A percentile compares a stretch with the other conserved stretches of the same genome.
Evolutionary conservation across 1,139 yeast genomes (phyloP).

Genomic region (Yamadazyma buinensis): DNA sequence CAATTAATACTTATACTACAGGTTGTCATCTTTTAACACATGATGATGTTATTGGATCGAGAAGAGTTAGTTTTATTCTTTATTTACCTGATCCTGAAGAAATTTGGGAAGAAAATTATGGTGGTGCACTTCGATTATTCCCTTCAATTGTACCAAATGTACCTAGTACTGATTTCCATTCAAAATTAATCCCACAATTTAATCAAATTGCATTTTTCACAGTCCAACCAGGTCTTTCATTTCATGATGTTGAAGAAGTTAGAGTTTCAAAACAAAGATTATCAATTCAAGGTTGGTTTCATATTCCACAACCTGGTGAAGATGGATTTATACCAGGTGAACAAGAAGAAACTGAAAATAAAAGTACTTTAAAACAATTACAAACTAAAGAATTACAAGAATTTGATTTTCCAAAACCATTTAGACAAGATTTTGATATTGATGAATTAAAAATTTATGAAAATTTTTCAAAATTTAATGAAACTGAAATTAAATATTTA

Average conservation of each 20-base stretch:
- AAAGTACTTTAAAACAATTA: conserved; percentile 75
- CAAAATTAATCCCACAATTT: conserved; percentile 83
- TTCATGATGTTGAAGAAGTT: conserved; percentile 98
- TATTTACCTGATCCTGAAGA: conserved; percentile 92
- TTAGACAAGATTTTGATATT: conserved; percentile 29
- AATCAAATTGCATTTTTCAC: conserved; percentile 94
- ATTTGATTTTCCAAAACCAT: conserved; percentile 72
- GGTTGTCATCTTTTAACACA: conserved; percentile 94
- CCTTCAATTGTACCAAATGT: conserved; percentile 87
- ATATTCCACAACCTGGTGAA: conserved; percentile 92
- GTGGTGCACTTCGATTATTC: conserved; percentile 86
- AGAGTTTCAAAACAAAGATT: conserved; percentile 83
- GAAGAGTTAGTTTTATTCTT: conserved; percentile 88
- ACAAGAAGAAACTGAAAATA: conserved; percentile 70
- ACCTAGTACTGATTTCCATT: conserved; percentile 72
- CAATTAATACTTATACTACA: conserved; percentile 83
- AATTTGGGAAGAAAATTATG: conserved; percentile 82
- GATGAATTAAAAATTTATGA: conserved; percentile 25
- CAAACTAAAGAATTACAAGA: conserved; percentile 76
- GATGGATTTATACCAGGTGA: conserved; percentile 79
- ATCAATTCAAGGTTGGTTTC: conserved; percentile 98
- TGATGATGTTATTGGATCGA: conserved; percentile 95
- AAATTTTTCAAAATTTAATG: conserved; percentile 18
- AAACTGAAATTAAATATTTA: conserved; percentile 45
- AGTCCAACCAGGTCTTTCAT: conserved; percentile 93